These are phyloP conservation scores for Corniculantispora saksenae DNA, from an alignment of 2,329 filamentous ascomycete species.

Conservation along the genomic window DNA sequence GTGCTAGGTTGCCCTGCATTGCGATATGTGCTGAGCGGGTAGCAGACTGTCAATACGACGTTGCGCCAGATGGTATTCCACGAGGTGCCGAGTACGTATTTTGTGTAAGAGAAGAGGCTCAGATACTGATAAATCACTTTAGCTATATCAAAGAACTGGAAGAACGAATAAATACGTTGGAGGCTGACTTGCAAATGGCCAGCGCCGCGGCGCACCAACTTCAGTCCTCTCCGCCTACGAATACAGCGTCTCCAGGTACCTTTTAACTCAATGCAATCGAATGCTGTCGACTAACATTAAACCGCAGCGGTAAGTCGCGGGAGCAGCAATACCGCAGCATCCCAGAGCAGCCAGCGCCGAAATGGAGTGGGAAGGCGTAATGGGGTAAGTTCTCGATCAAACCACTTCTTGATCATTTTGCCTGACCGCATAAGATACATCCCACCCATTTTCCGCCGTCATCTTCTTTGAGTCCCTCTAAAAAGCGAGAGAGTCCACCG, in stretches of 20 bases:
- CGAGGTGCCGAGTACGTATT: conserved; percentile 14
- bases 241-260: background rate
- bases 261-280: background rate
- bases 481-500: background rate
- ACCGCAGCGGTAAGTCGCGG: background rate
- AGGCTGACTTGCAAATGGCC: background rate
- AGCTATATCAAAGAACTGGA: conserved; percentile 14
- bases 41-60: conserved; percentile 16
- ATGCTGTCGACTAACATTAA: background rate
- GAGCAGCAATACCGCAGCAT: background rate
- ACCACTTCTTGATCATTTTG: background rate
- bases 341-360: background rate
- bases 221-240: background rate
- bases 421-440: background rate
- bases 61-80: conserved; percentile 15
- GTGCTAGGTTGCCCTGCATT: background rate
- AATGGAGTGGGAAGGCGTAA: background rate
- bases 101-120: no score
- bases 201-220: background rate
- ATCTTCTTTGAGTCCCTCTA: background rate
- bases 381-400: background rate
- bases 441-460: background rate
- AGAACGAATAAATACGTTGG: background rate
- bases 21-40: background rate
- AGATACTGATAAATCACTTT: background rate